A percentile compares a stretch with the other conserved stretches of the same genome.
Evolutionary conservation across 208 protist genomes (phyloP).

Genomic region (Wallacemonas rigidus): DNA sequence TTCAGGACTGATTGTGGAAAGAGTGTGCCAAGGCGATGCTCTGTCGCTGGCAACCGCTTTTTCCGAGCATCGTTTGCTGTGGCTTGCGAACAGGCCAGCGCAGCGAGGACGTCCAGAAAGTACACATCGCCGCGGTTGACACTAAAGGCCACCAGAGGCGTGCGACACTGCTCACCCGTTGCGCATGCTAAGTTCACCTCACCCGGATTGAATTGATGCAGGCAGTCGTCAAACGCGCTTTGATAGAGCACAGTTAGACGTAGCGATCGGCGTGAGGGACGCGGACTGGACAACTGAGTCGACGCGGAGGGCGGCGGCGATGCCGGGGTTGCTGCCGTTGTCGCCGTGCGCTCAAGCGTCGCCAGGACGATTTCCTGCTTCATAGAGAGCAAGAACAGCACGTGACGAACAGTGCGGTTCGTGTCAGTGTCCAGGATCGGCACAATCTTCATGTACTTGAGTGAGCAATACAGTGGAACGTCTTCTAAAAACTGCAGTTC

Average conservation of each 20-base stretch:
- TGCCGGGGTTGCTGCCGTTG: neutral
- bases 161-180: slow-evolving; percentile 22
- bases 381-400: slow-evolving; percentile 74
- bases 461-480: slow-evolving; percentile 53
- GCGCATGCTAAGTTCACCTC: slow-evolving; percentile 60
- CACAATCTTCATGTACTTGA: slow-evolving; percentile 73
- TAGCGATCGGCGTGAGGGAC: neutral
- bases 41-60: neutral
- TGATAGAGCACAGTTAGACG: slow-evolving; percentile 65
- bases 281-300: no score
- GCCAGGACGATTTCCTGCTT: slow-evolving; percentile 79
- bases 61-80: neutral
- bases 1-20: slow-evolving; percentile 30
- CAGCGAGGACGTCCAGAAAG: slow-evolving; percentile 63
- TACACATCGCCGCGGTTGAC: slow-evolving; percentile 59
- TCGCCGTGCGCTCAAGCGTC: slow-evolving; percentile 27
- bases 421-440: slow-evolving; percentile 38
- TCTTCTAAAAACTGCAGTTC: slow-evolving; percentile 30
- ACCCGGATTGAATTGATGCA: slow-evolving; percentile 60
- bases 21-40: slow-evolving; percentile 4
- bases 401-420: slow-evolving; percentile 38
- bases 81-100: slow-evolving; percentile 27
- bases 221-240: slow-evolving; percentile 46
- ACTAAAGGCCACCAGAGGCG: slow-evolving; percentile 70
- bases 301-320: neutral